Percentiles rank a stretch among this genome's conserved stretches.
These are phyloP conservation scores for Hymenoscyphus scutula DNA, from an alignment of 2,329 filamentous ascomycete genomes.

Conservation along the genomic window DNA sequence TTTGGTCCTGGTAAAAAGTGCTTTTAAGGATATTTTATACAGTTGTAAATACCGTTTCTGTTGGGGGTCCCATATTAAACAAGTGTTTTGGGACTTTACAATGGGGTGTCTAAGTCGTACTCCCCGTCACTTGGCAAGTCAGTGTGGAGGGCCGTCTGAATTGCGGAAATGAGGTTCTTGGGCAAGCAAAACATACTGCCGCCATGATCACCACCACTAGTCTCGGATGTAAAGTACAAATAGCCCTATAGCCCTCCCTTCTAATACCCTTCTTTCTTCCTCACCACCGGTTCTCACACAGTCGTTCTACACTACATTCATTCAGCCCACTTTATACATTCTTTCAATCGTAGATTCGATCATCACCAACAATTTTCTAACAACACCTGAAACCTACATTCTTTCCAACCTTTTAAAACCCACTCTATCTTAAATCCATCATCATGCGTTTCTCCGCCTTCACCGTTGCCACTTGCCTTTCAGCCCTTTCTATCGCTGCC, in stretches of 20 bases:
- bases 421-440: background rate
- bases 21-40: background rate
- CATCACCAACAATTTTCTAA: too few species aligned
- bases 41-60: background rate
- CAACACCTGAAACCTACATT: too few species aligned
- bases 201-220: background rate
- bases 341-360: conserved; percentile 1
- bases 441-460: conserved; percentile 8
- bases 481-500: background rate
- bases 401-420: background rate
- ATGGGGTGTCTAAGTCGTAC: background rate
- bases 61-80: background rate
- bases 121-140: background rate
- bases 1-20: background rate
- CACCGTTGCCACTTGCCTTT: background rate
- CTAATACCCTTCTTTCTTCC: background rate
- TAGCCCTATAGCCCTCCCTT: background rate
- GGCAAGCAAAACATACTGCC: background rate
- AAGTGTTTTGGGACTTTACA: too few species aligned
- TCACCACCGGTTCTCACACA: too few species aligned
- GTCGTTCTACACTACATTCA: background rate
- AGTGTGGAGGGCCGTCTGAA: background rate
- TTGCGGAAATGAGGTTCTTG: background rate
- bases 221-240: background rate
- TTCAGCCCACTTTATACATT: background rate